Percentiles rank a stretch among this genome's conserved stretches.
These are phyloP conservation scores for Vaccinium darrowii DNA, from an alignment of 148 eudicot genomes.

Conservation along the genomic window DNA sequence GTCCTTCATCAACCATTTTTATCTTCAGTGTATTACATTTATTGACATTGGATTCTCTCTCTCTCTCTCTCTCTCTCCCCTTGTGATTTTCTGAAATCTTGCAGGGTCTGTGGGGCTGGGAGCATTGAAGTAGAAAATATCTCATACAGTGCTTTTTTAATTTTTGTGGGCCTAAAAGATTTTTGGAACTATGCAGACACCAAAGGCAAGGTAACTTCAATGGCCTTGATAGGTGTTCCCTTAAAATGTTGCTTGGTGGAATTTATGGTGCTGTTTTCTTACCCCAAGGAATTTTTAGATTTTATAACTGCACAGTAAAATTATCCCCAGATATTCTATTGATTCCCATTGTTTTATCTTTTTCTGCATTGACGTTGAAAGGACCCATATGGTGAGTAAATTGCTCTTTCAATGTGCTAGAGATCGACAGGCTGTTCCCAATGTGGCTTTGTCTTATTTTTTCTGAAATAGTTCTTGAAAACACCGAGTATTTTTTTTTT, in stretches of 20 bases:
- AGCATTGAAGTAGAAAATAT: slow-evolving; percentile 44
- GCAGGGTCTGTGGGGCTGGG: slow-evolving; percentile 60
- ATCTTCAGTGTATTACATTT: slow-evolving; percentile 22
- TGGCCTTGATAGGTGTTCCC: slow-evolving; percentile 17
- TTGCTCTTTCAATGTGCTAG: neutral
- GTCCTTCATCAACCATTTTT: slow-evolving; percentile 12
- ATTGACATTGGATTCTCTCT: slow-evolving; percentile 46
- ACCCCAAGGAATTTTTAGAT: neutral
- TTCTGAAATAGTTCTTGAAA: neutral
- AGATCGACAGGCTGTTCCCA: neutral
- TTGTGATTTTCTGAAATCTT: slow-evolving; percentile 39
- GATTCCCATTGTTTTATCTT: neutral
- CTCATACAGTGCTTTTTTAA: slow-evolving; percentile 11
- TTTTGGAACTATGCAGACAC: slow-evolving; percentile 62
- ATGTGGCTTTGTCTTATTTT: neutral
- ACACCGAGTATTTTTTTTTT: neutral
- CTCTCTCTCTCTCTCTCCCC: slow-evolving; percentile 13
- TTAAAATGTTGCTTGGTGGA: neutral
- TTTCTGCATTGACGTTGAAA: neutral
- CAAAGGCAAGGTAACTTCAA: slow-evolving; percentile 62
- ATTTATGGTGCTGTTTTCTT: slow-evolving; percentile 6
- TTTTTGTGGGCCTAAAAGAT: slow-evolving; percentile 24
- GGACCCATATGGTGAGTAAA: neutral
- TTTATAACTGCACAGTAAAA: neutral
- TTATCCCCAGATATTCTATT: neutral